Evolutionary conservation across 768 basidiomycete genomes (phyloP).

Genomic region (Trametes villosa): DNA sequence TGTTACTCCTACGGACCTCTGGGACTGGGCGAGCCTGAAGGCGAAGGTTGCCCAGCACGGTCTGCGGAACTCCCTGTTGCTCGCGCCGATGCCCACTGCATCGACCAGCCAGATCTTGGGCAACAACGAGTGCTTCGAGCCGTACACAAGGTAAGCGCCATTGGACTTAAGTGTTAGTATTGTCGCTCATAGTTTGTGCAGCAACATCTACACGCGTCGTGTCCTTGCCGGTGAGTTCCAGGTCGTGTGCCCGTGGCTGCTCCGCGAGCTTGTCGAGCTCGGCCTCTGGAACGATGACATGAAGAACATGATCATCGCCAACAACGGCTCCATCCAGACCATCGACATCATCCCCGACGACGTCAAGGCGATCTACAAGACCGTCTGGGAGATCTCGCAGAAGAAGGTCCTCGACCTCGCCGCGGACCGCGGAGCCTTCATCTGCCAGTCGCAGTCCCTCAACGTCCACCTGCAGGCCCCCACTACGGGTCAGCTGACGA

Average conservation of each 20-base stretch:
- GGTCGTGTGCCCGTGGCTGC: conserved; percentile 97
- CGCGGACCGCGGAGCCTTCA: conserved; percentile 98
- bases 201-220: conserved; percentile 98
- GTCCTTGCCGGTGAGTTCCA: conserved; percentile 99
- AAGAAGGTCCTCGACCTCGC: conserved; percentile 98
- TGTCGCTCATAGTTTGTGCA: conserved; percentile 34
- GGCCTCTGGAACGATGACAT: conserved; percentile 97
- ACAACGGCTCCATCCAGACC: conserved; percentile 87
- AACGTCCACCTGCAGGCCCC: conserved; percentile 93
- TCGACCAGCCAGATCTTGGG: conserved; percentile 98
- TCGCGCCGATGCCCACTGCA: conserved; percentile 99
- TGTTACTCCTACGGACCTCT: conserved; percentile 81
- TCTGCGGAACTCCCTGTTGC: conserved; percentile 85
- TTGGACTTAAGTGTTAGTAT: background rate
- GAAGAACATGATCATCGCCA: conserved; percentile 99
- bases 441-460: conserved; percentile 94
- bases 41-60: conserved; percentile 82
- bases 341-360: conserved; percentile 88
- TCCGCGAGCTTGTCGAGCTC: conserved; percentile 95
- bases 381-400: conserved; percentile 99
- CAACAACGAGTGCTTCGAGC: conserved; percentile 99
- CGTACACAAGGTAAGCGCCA: conserved; percentile 80
- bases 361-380: conserved; percentile 98
- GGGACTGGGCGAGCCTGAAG: conserved; percentile 94
- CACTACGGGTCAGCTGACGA: conserved; percentile 89